Conservation (phyloP, 768 basidiomycete genomes). For the Auricularia sp. region DNA sequence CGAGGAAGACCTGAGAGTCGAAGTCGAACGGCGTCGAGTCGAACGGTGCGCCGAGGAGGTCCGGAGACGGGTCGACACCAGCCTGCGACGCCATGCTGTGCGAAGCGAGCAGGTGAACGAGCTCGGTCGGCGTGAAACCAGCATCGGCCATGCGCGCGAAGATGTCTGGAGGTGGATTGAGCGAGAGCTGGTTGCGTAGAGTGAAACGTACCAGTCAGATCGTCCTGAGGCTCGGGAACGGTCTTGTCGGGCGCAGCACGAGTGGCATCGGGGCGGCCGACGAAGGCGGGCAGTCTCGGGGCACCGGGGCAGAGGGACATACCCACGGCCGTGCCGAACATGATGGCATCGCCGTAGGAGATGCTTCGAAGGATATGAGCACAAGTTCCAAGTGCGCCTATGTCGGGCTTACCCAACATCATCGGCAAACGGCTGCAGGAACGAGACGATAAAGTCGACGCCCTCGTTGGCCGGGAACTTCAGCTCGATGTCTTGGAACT, state of each 20-base stretch:
- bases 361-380: constrained; percentile 17
- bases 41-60: constrained; percentile 28
- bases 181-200: constrained; percentile 10
- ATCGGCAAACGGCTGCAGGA: constrained; percentile 3
- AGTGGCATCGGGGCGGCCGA: no score
- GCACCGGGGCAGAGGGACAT: constrained; percentile 34
- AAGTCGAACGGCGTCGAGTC: constrained; percentile 35
- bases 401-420: background rate
- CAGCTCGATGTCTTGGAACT: constrained; percentile 9
- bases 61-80: constrained; percentile 1
- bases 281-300: constrained; percentile 16
- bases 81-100: constrained; percentile 12
- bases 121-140: no score
- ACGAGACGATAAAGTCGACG: constrained; percentile 8
- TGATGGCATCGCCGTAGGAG: constrained; percentile 24
- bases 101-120: no score
- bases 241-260: no score
- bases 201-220: constrained; percentile 13
- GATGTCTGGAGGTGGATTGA: constrained; percentile 14
- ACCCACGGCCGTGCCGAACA: constrained; percentile 36
- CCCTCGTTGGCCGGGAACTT: constrained; percentile 8
- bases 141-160: background rate
- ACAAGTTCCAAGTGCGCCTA: background rate
- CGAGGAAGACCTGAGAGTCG: constrained; percentile 16
- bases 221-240: background rate